phyloP scores from a whole-genome alignment of 805 yeast genomes.

The Barnettozyma pratensis region DNA sequence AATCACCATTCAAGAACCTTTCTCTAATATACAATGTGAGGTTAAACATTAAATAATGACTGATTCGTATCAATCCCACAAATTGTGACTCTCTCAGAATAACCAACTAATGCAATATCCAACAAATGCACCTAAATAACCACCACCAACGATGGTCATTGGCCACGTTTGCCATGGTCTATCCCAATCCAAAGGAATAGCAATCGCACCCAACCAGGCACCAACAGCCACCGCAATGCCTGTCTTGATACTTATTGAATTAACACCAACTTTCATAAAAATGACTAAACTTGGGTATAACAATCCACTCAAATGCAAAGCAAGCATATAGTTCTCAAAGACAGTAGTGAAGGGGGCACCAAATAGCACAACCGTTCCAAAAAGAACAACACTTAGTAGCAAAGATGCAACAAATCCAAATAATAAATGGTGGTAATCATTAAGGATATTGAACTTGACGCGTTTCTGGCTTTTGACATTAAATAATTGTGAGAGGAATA shows the following conservation, averaged over 20 bases:
- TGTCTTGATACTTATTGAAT: conserved; percentile 26
- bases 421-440: conserved; percentile 4
- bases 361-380: conserved; percentile 46
- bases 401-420: neutral
- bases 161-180: conserved; percentile 98
- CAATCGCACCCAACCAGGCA: conserved; percentile 89
- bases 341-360: conserved; percentile 75
- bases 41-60: too few species aligned
- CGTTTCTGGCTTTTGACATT: neutral
- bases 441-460: neutral
- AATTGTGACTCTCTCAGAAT: neutral
- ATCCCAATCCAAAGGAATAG: conserved; percentile 97
- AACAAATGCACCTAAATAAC: conserved; percentile 62
- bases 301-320: conserved; percentile 58
- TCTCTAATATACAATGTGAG: too few species aligned
- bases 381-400: conserved; percentile 3
- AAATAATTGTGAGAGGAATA: neutral
- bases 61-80: too few species aligned
- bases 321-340: conserved; percentile 53
- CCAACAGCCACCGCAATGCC: conserved; percentile 44
- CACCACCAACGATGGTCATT: conserved; percentile 75
- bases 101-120: conserved; percentile 39
- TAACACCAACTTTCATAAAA: conserved; percentile 43
- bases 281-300: conserved; percentile 61
- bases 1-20: too few species aligned